Evolutionary conservation across 441 rosid genomes (phyloP), one percentile per base, ranked within the genome.

Genomic region (Brassica balearica): DNA sequence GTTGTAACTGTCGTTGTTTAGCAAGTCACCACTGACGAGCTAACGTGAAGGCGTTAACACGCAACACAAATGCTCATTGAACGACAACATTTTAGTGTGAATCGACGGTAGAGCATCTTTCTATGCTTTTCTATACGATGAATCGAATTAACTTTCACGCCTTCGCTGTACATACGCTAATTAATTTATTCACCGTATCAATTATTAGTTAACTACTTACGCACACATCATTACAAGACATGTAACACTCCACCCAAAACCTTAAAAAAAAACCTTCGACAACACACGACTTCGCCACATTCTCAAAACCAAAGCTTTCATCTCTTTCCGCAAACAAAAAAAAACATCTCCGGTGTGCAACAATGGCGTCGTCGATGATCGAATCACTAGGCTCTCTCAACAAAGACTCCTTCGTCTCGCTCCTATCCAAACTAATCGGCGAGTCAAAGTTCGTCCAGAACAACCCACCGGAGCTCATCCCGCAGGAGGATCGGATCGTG

Each of bases 391-490:
- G 97, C 80, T 80, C 82, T 11, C 85, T 96, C 10, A 73, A 87
- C 85, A 78, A 87, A 81, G 93, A 87, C 0, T 82, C 92, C 0
- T 96, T 86, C 82, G 89, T 92, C 25, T 72, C 84, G 5, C 97
- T 96, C 63, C 80, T 96, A 41, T 62, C 82, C 5, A 96, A 92
- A 82, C 77, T 94, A 53, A 94, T 96, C 34, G 97, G 93, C 22
- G 99, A 96, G 80, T 87, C 98, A 8, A 89, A 85, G 76, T 64
- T 75, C 75, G 85, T 96, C 20, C 99, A 94, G 66, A 94, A 96
- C 88, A 96, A 96, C 80, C 99, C 98, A 1, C 98, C 99, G 2
- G 99, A 91, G 67, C 82, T 94, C 61, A 56, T 56, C 73, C 99
- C 98, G 0, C 85, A 92, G 68, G 97, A 96, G 85, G 96, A 92